Percentiles rank a stretch among this genome's conserved stretches.
These are phyloP conservation scores for Amanita muscaria DNA, from an alignment of 768 basidiomycete species.

Conservation along the genomic window DNA sequence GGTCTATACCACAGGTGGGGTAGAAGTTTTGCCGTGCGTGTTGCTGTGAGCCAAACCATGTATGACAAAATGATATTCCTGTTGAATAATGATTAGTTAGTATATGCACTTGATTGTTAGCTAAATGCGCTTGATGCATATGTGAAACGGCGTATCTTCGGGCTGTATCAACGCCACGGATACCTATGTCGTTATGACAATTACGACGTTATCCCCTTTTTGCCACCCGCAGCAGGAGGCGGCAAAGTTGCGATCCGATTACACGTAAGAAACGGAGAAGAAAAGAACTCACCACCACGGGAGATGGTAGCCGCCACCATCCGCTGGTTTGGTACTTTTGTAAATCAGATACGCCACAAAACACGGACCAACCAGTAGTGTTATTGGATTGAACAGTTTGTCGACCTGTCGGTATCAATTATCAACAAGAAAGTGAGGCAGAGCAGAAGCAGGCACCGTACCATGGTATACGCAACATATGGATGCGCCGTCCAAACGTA, in stretches of 20 bases:
- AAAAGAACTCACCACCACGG: constrained; percentile 62
- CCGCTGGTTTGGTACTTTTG: constrained; percentile 64
- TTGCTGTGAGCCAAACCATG: constrained; percentile 60
- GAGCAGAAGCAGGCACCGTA: constrained; percentile 38
- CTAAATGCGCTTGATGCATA: too few species aligned
- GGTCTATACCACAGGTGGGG: constrained; percentile 77
- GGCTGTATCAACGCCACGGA: too few species aligned
- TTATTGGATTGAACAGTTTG: constrained; percentile 81
- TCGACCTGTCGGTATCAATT: too few species aligned
- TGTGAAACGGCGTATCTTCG: too few species aligned
- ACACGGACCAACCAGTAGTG: constrained; percentile 75
- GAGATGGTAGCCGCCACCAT: constrained; percentile 68
- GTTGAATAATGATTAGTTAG: constrained; percentile 3
- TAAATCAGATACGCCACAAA: constrained; percentile 71
- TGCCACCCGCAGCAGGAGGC: not conserved
- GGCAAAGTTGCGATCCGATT: too few species aligned
- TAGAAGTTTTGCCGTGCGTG: constrained; percentile 72
- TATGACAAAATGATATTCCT: constrained; percentile 68
- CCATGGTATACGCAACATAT: constrained; percentile 92
- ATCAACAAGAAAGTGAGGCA: not conserved
- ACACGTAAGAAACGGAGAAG: too few species aligned
- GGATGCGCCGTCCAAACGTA: constrained; percentile 85
- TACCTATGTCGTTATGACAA: too few species aligned
- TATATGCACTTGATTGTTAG: too few species aligned
- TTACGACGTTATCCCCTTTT: too few species aligned